Base-by-base conservation (phyloP, 2,329 filamentous ascomycete genomes). In the Exophiala calicioides region DNA sequence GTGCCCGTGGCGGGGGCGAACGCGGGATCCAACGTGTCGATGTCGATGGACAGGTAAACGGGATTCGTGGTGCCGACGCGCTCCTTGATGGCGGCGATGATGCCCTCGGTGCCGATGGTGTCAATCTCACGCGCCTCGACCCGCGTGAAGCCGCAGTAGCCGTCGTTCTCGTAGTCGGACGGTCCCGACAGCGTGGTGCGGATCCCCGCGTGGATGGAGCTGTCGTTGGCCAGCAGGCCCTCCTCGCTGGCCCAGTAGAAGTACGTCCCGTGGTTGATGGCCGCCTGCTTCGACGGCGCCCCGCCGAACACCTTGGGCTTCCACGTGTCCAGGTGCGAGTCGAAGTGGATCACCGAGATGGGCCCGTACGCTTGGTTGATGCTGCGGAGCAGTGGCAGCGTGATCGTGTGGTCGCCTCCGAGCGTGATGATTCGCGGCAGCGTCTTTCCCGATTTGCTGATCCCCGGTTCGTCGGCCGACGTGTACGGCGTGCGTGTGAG, bases 201-300 rank as follows among this genome's bases (percentile, higher is more conserved):
- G 65, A 94, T 93, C 29, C 88, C 88, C 12, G 87, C 88, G 65
- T 94, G 88, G 67, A 94, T 90, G 69, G 90, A 91, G 57, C 81
- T 85, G 71, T 93, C 86, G 62, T 93, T 94, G 53, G 77, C 77
- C 15, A 94, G 74, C 12, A 93, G 74, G 2, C 88, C 88, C 64
- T 93, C 87, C 68, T 83, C 80, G 1, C 84, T 71, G 0, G 88
- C 88, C 64, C 91, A 86, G 70, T 85, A 93, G 70, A 94, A 94
- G 72, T 93, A 93, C 1, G 88, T 93, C 31, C 88, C 88, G 69
- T 93, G 87, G 70, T 93, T 94, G 70, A 94, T 84, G 55, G 77
- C 77, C 15, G 88, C 88, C 29, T 83, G 80, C 51, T 90, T 79
- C 20, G 81, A 86, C 0, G 88, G 88, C 0, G 86, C 83, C 21